Percentiles rank a stretch among this genome's conserved stretches.
Evolutionary conservation across 2,329 filamentous ascomycete species (phyloP).

Genomic region (Neofusicoccum ribis): DNA sequence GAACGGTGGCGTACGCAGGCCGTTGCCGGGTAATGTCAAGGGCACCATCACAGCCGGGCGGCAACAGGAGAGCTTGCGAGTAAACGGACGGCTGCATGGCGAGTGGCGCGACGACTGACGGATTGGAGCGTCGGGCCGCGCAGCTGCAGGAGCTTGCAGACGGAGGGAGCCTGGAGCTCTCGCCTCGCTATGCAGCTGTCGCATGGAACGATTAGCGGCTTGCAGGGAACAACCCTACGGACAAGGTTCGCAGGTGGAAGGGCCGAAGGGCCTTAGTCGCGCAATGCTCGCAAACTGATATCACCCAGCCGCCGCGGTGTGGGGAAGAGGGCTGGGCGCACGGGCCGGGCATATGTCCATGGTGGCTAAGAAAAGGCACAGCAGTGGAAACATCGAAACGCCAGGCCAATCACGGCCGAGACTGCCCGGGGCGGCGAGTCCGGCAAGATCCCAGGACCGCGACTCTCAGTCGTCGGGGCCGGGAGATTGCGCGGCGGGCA

Average conservation of each 20-base stretch:
- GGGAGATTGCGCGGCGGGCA: conserved; percentile 9
- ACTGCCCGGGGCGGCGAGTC: background rate
- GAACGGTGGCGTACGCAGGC: background rate
- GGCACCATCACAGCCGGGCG: conserved; percentile 12
- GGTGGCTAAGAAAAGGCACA: conserved; percentile 11
- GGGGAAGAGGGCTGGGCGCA: conserved; percentile 12
- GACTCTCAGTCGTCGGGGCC: conserved; percentile 1
- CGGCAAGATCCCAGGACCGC: background rate
- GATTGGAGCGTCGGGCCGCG: conserved; percentile 9
- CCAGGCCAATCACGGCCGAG: conserved; percentile 2
- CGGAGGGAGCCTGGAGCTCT: conserved; percentile 11
- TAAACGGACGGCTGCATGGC: conserved; percentile 6
- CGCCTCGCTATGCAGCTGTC: conserved; percentile 13
- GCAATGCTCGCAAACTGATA: conserved; percentile 12
- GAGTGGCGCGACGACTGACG: conserved; percentile 8
- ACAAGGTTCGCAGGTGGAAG: conserved; percentile 15
- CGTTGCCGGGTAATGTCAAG: conserved; percentile 16
- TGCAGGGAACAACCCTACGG: conserved; percentile 7
- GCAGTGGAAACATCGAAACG: conserved; percentile 9
- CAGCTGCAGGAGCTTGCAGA: background rate
- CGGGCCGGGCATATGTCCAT: background rate
- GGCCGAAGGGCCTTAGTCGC: conserved; percentile 11
- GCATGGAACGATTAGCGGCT: conserved; percentile 3
- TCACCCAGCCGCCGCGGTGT: conserved; percentile 16
- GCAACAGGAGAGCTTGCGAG: background rate